These are phyloP conservation scores for Aspergillus biplanus DNA, from an alignment of 495 filamentous ascomycete species.

Conservation along the genomic window DNA sequence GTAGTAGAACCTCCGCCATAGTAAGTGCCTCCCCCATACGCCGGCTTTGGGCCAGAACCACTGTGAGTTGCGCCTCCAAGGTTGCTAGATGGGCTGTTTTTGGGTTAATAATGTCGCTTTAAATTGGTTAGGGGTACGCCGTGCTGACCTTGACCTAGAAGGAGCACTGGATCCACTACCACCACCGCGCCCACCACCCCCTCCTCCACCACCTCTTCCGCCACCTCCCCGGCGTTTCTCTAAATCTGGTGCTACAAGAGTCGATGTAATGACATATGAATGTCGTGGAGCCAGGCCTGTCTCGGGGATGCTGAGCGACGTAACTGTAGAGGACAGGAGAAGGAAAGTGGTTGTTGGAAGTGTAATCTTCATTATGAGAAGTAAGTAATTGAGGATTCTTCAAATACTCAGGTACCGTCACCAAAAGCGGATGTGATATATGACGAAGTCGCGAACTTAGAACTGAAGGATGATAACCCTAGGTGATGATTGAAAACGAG, in stretches of 20 bases:
- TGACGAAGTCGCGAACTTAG: too few species aligned
- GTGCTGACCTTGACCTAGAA: constrained; percentile 26
- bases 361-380: constrained; percentile 37
- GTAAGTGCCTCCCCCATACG: constrained; percentile 68
- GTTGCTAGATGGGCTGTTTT: constrained; percentile 40
- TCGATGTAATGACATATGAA: constrained; percentile 18
- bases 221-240: constrained; percentile 55
- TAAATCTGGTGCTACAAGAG: constrained; percentile 31
- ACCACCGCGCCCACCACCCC: constrained; percentile 32
- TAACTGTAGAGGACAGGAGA: constrained; percentile 35
- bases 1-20: constrained; percentile 76
- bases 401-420: background rate
- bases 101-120: background rate
- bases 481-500: too few species aligned
- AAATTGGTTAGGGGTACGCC: background rate
- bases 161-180: constrained; percentile 31
- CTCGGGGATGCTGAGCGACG: constrained; percentile 32
- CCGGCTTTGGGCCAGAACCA: constrained; percentile 65
- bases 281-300: constrained; percentile 31
- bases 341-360: constrained; percentile 32
- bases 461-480: too few species aligned
- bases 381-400: background rate
- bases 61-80: constrained; percentile 65
- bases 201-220: constrained; percentile 39
- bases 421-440: background rate